These are phyloP conservation scores for Xerocomellus amylosporus DNA, from an alignment of 768 basidiomycete genomes.

Conservation along the genomic window DNA sequence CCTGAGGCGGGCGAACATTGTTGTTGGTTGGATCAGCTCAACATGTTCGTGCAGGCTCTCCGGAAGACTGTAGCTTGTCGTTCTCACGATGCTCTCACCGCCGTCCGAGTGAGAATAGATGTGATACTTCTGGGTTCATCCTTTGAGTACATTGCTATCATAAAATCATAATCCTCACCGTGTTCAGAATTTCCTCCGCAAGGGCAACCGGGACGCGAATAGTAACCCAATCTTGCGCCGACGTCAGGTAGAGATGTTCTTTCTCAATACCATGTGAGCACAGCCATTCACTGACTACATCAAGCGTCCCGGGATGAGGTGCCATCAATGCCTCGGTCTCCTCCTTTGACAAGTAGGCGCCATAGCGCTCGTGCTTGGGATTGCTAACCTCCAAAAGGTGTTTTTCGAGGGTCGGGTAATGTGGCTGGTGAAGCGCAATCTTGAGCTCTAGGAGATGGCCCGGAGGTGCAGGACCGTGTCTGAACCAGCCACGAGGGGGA, in stretches of 20 bases:
- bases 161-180: slow-evolving; percentile 41
- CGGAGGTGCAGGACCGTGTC: slow-evolving; percentile 41
- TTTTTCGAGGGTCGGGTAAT: slow-evolving; percentile 48
- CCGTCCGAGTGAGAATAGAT: slow-evolving; percentile 54
- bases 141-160: not conserved
- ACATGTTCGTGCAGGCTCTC: slow-evolving; percentile 55
- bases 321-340: slow-evolving; percentile 62
- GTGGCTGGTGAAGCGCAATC: slow-evolving; percentile 54
- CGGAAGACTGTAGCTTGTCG: slow-evolving; percentile 69
- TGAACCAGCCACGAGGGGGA: slow-evolving; percentile 49
- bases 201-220: slow-evolving; percentile 53
- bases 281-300: slow-evolving; percentile 62
- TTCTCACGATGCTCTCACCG: slow-evolving; percentile 58
- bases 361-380: slow-evolving; percentile 53
- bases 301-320: slow-evolving; percentile 52
- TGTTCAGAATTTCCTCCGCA: slow-evolving; percentile 70
- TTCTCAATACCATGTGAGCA: slow-evolving; percentile 50
- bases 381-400: slow-evolving; percentile 59
- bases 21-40: slow-evolving; percentile 71
- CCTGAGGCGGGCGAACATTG: slow-evolving; percentile 55
- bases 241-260: slow-evolving; percentile 49
- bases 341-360: slow-evolving; percentile 59
- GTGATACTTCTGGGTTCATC: slow-evolving; percentile 50
- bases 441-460: slow-evolving; percentile 52
- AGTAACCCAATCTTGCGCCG: slow-evolving; percentile 69